These are phyloP conservation scores for Nigrospora sphaerica DNA, from an alignment of 2,329 filamentous ascomycete species.

Conservation along the genomic window DNA sequence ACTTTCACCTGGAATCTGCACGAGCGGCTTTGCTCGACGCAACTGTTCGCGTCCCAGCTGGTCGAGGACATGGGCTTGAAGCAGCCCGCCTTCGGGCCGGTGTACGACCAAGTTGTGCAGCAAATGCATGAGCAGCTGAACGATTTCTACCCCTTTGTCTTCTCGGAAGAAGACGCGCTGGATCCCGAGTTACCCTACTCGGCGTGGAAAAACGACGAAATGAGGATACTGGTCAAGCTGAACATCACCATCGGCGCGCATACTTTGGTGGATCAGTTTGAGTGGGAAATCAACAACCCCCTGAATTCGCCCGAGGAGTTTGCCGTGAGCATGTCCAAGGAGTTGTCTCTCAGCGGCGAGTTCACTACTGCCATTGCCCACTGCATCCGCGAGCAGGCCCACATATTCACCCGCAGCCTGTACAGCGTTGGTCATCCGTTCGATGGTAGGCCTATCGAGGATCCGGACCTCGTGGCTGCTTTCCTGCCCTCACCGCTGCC, in stretches of 20 bases:
- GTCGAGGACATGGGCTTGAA: conserved; percentile 86
- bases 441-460: conserved; percentile 87
- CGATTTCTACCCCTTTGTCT: conserved; percentile 90
- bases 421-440: conserved; percentile 94
- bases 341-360: conserved; percentile 86
- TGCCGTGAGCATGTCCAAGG: conserved; percentile 78
- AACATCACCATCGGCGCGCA: conserved; percentile 97
- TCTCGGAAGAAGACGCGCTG: conserved; percentile 80
- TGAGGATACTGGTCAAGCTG: conserved; percentile 91
- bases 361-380: conserved; percentile 97
- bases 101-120: conserved; percentile 51
- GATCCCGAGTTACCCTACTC: conserved; percentile 86
- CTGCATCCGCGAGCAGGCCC: conserved; percentile 91
- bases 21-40: conserved; percentile 72
- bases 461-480: conserved; percentile 77
- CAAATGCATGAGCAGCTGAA: conserved; percentile 85
- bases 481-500: conserved; percentile 81
- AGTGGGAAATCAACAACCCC: conserved; percentile 98
- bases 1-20: conserved; percentile 99
- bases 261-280: conserved; percentile 92
- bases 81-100: conserved; percentile 58
- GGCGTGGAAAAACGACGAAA: conserved; percentile 98
- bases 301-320: conserved; percentile 93
- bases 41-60: conserved; percentile 81
- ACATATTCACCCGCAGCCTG: conserved; percentile 87